Conservation (phyloP, 163 green algal genomes). For the Volvox carteri region DNA sequence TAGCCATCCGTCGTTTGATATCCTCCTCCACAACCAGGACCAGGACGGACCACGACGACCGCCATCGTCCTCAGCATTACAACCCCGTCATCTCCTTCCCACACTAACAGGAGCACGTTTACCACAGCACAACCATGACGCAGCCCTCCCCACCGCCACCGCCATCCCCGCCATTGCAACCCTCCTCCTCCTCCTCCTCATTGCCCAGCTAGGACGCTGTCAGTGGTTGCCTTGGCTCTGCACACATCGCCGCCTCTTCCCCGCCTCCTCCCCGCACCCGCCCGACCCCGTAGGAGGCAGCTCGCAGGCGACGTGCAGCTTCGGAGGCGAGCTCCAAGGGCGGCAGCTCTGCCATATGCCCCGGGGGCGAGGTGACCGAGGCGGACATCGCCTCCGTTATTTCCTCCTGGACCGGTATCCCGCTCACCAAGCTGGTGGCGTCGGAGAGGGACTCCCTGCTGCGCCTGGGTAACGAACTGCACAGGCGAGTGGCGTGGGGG, state of each 20-base stretch:
- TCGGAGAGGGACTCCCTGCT: slow-evolving; percentile 83
- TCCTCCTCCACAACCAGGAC: too few relatives aligned
- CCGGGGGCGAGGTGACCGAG: slow-evolving; percentile 87
- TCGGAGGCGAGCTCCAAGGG: background rate
- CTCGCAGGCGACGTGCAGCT: slow-evolving; percentile 20
- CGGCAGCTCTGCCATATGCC: slow-evolving; percentile 53
- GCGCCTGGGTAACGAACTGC: slow-evolving; percentile 75
- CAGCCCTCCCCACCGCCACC: background rate
- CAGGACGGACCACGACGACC: too few relatives aligned
- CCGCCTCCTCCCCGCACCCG: too few relatives aligned
- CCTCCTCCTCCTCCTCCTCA: background rate
- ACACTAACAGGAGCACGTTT: too few relatives aligned
- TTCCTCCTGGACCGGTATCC: slow-evolving; percentile 83
- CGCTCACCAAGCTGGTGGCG: slow-evolving; percentile 87
- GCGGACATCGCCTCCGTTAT: slow-evolving; percentile 90
- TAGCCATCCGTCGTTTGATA: too few relatives aligned
- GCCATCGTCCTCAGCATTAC: too few relatives aligned
- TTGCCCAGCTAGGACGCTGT: too few relatives aligned
- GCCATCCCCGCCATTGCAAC: background rate
- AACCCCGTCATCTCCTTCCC: too few relatives aligned
- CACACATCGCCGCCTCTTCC: too few relatives aligned
- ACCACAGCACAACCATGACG: too few relatives aligned
- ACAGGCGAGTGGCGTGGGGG: too few relatives aligned
- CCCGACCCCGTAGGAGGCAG: slow-evolving; percentile 23
- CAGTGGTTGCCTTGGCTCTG: too few relatives aligned